These are phyloP conservation scores for Cutaneotrichosporon dermatis DNA, from an alignment of 1,284 basidiomycete genomes.

Conservation along the genomic window DNA sequence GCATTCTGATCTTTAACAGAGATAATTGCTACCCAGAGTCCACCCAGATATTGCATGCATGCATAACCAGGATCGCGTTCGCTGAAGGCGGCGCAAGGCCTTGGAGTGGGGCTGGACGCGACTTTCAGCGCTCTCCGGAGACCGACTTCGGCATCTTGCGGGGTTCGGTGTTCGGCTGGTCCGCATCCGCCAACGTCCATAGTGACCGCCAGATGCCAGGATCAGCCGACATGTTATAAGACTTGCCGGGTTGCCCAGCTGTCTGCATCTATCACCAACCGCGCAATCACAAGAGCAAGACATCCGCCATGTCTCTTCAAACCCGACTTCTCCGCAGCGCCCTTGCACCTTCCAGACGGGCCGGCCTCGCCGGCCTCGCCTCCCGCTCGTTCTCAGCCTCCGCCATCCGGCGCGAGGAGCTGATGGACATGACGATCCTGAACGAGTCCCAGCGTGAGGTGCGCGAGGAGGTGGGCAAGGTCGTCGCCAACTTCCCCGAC, in stretches of 20 bases:
- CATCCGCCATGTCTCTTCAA: not conserved
- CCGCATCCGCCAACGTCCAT: not conserved
- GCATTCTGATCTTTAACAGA: too few relatives aligned
- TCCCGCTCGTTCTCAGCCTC: slow-evolving; percentile 8
- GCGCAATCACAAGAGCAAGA: too few relatives aligned
- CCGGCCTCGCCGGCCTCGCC: not conserved
- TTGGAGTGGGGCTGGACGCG: too few relatives aligned
- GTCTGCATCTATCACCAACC: not conserved
- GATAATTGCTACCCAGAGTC: too few relatives aligned
- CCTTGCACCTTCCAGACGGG: not conserved
- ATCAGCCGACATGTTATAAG: not conserved
- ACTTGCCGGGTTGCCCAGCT: not conserved
- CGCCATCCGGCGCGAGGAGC: not conserved
- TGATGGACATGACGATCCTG: slow-evolving; percentile 20
- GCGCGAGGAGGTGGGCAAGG: slow-evolving; percentile 11
- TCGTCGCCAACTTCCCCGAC: slow-evolving; percentile 10
- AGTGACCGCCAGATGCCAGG: not conserved
- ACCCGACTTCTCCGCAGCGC: not conserved
- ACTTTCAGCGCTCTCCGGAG: too few relatives aligned
- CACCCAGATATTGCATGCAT: too few relatives aligned
- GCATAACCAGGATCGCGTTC: too few relatives aligned
- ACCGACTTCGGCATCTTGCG: not conserved
- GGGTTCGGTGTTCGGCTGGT: slow-evolving; percentile 2
- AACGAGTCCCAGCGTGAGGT: slow-evolving; percentile 18
- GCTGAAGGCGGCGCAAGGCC: too few relatives aligned